Evolutionary conservation across 495 filamentous ascomycete genomes (phyloP).

Genomic region (Penicillium cosmopolitanum): DNA sequence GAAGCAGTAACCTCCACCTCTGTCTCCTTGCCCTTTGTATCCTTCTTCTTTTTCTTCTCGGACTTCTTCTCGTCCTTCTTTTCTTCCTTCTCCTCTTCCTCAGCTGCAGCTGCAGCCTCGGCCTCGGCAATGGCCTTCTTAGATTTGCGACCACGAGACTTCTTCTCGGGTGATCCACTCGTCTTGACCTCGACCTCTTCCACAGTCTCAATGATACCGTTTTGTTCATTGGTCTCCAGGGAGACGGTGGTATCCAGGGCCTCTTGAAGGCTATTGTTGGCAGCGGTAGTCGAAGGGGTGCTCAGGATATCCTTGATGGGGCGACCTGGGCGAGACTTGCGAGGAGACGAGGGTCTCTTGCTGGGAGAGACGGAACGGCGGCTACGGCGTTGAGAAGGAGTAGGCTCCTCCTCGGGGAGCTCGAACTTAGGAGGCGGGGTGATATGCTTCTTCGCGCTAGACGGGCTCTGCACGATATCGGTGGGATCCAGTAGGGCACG

Average conservation of each 20-base stretch:
- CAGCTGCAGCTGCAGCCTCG: slow-evolving; percentile 37
- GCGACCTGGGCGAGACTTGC: slow-evolving; percentile 72
- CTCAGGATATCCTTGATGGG: slow-evolving; percentile 51
- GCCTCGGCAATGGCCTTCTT: slow-evolving; percentile 41
- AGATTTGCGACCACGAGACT: slow-evolving; percentile 29
- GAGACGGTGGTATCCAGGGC: slow-evolving; percentile 50
- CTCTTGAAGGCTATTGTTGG: slow-evolving; percentile 54
- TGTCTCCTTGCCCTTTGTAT: slow-evolving; percentile 36
- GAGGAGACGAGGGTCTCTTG: slow-evolving; percentile 64
- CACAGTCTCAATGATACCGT: slow-evolving; percentile 31
- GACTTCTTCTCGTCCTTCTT: slow-evolving; percentile 48
- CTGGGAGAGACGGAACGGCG: slow-evolving; percentile 63
- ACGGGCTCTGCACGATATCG: slow-evolving; percentile 61
- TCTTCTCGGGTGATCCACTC: slow-evolving; percentile 33
- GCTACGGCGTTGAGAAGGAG: slow-evolving; percentile 41
- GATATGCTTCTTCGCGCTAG: slow-evolving; percentile 66
- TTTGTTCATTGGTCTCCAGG: slow-evolving; percentile 32
- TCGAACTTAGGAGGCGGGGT: slow-evolving; percentile 71
- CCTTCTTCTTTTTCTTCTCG: slow-evolving; percentile 28
- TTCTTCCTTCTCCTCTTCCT: slow-evolving; percentile 20
- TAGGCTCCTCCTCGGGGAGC: slow-evolving; percentile 46
- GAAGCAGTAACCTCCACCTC: slow-evolving; percentile 26
- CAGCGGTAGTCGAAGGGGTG: slow-evolving; percentile 49
- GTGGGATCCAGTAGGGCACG: slow-evolving; percentile 82
- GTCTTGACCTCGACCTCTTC: slow-evolving; percentile 35